Evolutionary conservation across 306 rosid species (phyloP), one percentile per base, ranked within the genome.

Genomic region (Castanea mollissima): DNA sequence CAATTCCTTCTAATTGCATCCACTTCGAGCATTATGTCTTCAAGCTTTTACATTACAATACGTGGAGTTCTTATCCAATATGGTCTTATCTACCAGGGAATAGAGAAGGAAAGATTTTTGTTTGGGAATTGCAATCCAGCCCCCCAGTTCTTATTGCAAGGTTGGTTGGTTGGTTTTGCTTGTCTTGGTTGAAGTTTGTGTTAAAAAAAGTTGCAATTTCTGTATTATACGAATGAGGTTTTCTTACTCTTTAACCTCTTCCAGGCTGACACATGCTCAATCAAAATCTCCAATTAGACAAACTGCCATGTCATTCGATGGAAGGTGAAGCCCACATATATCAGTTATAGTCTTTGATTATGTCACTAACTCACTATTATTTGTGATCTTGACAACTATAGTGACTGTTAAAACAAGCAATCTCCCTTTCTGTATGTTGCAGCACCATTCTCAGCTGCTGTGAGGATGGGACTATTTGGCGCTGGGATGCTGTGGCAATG

Each of bases 401-500:
- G 2, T 63, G 14, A 6, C 14, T n/a, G 32, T 59, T 32, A 46
- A 32, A 41, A 60, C 52, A 44, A 5, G 19, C 55, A 64, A 62
- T 73, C 16, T 44, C 54, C 20, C 76, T 31, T 63, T 41, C 44
- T 32, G 9, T 76, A 31, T 85, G 71, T 72, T 88, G 87, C 86
- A 95, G 99, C 60, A 95, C 89, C 78, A 93, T 95, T 78, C 92
- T 96, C 78, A 71, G 94, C 81, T 89, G 99, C 88, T 90, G 94
- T 35, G 98, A 96, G 77, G 96, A 93, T n/a, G 98, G 98, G 76
- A 93, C 98, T 19, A 91, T 96, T 79, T 96, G 99, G 99, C 98
- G 97, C n/a, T 96, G 98, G 99, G 99, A 96, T 83, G 93, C 75
- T 19, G 70, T 81, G 35, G 51, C 87, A 56, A 77, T 56, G 55